These are phyloP conservation scores for Corinectria fuckeliana DNA, from an alignment of 2,329 filamentous ascomycete genomes.

Conservation along the genomic window DNA sequence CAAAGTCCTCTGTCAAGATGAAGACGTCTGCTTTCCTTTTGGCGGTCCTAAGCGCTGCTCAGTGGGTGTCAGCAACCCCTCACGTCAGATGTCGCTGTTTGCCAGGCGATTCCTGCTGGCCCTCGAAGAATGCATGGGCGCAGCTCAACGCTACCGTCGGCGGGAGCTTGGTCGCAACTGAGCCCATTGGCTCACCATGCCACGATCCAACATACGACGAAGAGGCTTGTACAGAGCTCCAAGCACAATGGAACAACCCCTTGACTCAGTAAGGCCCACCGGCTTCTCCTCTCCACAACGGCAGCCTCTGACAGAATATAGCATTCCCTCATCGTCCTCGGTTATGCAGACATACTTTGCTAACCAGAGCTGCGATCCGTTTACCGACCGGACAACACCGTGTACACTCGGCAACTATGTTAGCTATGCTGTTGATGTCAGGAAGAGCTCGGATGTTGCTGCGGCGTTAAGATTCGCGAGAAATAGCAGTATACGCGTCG, in stretches of 20 bases:
- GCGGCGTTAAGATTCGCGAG: slow-evolving; percentile 47
- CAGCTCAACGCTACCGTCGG: slow-evolving; percentile 58
- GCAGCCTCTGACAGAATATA: slow-evolving; percentile 21
- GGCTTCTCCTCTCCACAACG: neutral
- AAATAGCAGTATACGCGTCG: slow-evolving; percentile 45
- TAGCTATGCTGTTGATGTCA: slow-evolving; percentile 47
- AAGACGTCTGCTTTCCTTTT: neutral
- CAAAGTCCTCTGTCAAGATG: neutral
- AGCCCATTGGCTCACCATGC: slow-evolving; percentile 60
- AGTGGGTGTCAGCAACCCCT: neutral
- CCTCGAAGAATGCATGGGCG: slow-evolving; percentile 52
- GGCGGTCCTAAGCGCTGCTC: neutral
- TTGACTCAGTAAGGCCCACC: slow-evolving; percentile 41
- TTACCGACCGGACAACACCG: slow-evolving; percentile 40
- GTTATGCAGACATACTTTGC: slow-evolving; percentile 48
- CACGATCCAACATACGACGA: slow-evolving; percentile 56
- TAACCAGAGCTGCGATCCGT: slow-evolving; percentile 48
- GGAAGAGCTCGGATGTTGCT: slow-evolving; percentile 39
- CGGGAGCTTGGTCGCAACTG: slow-evolving; percentile 57
- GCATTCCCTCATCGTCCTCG: slow-evolving; percentile 47
- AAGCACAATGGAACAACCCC: slow-evolving; percentile 43
- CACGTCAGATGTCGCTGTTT: slow-evolving; percentile 8
- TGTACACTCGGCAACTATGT: slow-evolving; percentile 54
- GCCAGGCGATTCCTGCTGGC: slow-evolving; percentile 53
- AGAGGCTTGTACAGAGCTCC: slow-evolving; percentile 48